Conservation (phyloP, 352 stramenopile species). For the Aphanomyces invadans region DNA sequence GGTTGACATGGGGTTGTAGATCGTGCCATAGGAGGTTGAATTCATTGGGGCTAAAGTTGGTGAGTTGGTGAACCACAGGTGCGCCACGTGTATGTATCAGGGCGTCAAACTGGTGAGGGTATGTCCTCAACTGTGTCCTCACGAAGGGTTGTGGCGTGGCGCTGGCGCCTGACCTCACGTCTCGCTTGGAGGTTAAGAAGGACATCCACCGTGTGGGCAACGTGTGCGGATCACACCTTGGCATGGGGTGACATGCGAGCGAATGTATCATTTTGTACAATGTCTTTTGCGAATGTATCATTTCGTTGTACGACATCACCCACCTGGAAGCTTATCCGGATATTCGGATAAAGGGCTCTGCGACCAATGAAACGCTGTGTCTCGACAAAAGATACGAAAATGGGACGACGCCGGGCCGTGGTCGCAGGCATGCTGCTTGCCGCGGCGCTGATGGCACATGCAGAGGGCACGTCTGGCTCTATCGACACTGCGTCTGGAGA, state of each 20-base stretch:
- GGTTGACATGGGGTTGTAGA: background rate
- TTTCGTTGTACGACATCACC: no score
- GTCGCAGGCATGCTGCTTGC: background rate
- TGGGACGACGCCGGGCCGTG: background rate
- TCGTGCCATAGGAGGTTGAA: background rate
- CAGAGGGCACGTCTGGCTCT: background rate
- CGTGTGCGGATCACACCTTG: no score
- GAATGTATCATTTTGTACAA: no score
- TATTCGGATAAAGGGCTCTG: no score
- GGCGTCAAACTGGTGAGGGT: background rate
- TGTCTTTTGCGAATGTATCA: no score
- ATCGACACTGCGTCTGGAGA: background rate
- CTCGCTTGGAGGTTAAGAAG: background rate
- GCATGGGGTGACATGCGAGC: no score
- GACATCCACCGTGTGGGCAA: no score
- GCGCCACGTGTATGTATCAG: background rate
- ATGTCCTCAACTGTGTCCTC: background rate
- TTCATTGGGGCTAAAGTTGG: background rate
- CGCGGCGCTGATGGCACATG: background rate
- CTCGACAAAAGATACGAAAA: background rate
- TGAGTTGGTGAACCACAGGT: background rate
- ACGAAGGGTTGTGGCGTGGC: background rate
- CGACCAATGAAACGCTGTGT: background rate
- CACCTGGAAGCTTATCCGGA: no score
- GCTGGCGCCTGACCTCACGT: background rate